These are phyloP conservation scores for Casaregolazyma suthepensis DNA, from an alignment of 1,139 yeast genomes.

Conservation along the genomic window DNA sequence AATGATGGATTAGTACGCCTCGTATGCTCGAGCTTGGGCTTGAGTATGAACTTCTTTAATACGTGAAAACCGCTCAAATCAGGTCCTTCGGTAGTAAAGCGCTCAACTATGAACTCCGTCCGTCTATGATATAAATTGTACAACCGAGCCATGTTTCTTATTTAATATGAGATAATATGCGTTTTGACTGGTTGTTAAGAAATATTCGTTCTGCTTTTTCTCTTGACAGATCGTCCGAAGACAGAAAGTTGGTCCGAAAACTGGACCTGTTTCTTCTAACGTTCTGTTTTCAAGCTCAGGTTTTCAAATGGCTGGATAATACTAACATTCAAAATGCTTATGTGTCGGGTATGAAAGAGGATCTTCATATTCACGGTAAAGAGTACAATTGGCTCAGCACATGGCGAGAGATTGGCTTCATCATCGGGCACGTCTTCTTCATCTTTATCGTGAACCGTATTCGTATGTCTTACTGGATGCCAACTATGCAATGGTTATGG, in stretches of 20 bases:
- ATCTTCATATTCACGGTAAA: conserved; percentile 56
- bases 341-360: conserved; percentile 57
- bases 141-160: background rate
- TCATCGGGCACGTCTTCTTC: conserved; percentile 43
- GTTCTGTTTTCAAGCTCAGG: background rate
- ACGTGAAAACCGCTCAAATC: background rate
- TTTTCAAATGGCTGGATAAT: conserved; percentile 52
- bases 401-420: conserved; percentile 51
- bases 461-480: conserved; percentile 34
- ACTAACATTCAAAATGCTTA: conserved; percentile 57
- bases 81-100: background rate
- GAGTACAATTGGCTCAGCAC: conserved; percentile 58
- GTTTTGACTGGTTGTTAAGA: background rate
- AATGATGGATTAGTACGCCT: too few relatives aligned
- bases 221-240: background rate
- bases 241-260: background rate
- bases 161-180: background rate
- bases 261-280: background rate
- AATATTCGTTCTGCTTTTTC: background rate
- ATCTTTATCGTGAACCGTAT: conserved; percentile 23
- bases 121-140: background rate
- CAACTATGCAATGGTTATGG: conserved; percentile 58
- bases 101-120: background rate
- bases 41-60: background rate
- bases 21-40: background rate